These are phyloP conservation scores for Beauveria asiatica DNA, from an alignment of 2,329 filamentous ascomycete species.

Conservation along the genomic window DNA sequence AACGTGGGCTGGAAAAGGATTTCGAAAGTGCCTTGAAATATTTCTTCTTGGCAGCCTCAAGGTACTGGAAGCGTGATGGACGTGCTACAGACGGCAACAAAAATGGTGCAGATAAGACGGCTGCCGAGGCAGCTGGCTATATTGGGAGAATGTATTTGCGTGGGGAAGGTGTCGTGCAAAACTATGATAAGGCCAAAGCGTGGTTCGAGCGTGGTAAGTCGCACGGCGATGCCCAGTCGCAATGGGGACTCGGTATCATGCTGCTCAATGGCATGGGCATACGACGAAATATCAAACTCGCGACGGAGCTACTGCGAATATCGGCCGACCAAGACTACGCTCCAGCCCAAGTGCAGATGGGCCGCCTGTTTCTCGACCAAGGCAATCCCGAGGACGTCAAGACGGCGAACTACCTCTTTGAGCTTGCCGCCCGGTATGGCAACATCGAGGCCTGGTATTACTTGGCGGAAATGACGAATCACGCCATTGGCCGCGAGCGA, in stretches of 20 bases:
- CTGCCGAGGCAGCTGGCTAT: constrained; percentile 76
- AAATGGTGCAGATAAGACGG: constrained; percentile 64
- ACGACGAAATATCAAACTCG: constrained; percentile 58
- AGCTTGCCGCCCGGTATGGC: constrained; percentile 71
- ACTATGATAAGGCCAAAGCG: constrained; percentile 62
- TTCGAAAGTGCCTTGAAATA: constrained; percentile 68
- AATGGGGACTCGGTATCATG: constrained; percentile 78
- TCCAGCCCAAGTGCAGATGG: constrained; percentile 73
- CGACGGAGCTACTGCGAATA: constrained; percentile 66
- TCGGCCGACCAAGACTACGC: constrained; percentile 77
- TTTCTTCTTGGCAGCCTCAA: constrained; percentile 69
- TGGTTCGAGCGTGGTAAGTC: constrained; percentile 78
- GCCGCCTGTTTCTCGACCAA: constrained; percentile 78
- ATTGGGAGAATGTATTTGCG: constrained; percentile 84
- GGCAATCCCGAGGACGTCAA: constrained; percentile 61
- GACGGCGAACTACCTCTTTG: constrained; percentile 77
- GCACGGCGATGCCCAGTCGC: constrained; percentile 72
- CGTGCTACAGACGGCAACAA: constrained; percentile 62
- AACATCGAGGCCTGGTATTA: constrained; percentile 90
- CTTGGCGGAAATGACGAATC: constrained; percentile 75
- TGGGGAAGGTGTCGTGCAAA: constrained; percentile 75
- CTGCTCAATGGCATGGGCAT: constrained; percentile 71
- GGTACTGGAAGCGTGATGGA: constrained; percentile 77
- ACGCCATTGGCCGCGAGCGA: constrained; percentile 71
- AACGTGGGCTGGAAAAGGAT: constrained; percentile 64